Base-by-base conservation (phyloP, 306 rosid species). In the Boehmeria nivea region DNA sequence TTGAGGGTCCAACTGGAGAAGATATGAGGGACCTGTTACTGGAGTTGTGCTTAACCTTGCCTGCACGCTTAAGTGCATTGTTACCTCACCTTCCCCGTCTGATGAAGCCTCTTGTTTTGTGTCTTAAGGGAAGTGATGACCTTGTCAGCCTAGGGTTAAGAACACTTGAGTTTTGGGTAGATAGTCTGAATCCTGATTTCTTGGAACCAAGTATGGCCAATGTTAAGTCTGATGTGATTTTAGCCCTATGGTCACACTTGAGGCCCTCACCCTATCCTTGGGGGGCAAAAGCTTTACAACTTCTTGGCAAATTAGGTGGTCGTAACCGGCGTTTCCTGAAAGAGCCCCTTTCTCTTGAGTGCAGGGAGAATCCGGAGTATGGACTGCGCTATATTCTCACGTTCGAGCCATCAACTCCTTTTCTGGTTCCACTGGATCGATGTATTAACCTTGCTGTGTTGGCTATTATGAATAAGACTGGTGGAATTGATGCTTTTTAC, bases 211-310 rank as follows among this genome's bases (percentile, higher is more conserved):
- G 95, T 66, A 93, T 93, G 99, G 99, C 99, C 16, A 87, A 50
- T 77, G 94, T 93, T 51, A 85, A 82, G 86, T 85, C 96, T 27
- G 95, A 85, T 55, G 95, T 93, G 66, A 87, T 84, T 73, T 81
- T 93, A 59, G 95, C 86, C 71, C 71, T 93, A 61, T 93, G 99
- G 96, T 93, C 99, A 56, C 96, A 93, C 75, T 76, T 87, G 73
- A 83, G 84, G 72, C 99, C 96, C 56, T 67, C 81, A 60, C 86
- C 99, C 45, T 87, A 83, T 79, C 73, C 79, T 42, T 85, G 96
- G 99, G 99, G 96, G 59, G 93, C 96, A 37, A 93, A 93, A 81
- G 84, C 99, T 44, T 78, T 93, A 87, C 99, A 93, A 72, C 89
- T 93, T 58, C 96, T 93, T 51, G 96, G 99, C 36, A 93, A 93